Evolutionary conservation across 495 filamentous ascomycete genomes (phyloP), one percentile per base, ranked within the genome.

Genomic region (Podospora bellae-mahoneyi): DNA sequence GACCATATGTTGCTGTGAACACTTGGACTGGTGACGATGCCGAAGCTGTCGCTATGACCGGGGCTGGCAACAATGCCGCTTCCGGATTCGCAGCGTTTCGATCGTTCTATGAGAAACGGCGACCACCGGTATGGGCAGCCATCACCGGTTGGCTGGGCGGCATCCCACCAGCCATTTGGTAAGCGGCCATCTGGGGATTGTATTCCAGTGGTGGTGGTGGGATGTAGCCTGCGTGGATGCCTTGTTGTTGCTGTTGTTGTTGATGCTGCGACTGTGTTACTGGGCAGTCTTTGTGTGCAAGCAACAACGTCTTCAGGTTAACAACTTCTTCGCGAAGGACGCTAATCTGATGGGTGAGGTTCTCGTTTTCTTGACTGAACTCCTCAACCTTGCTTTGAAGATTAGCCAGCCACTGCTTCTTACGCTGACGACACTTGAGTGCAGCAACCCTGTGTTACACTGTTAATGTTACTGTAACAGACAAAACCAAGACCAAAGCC

Each of bases 381-480:
- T 97, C 80, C 75, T 99, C 95, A 32, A 98, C 95, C 78, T 99
- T 99, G 26, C 86, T 86, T 78, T 99, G 95, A 2, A 99, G 85
- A 75, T 97, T 99, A 18, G 92, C 91, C 58, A 99, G 87, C 95
- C 95, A 99, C 76, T 98, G 95, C 83, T 99, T 99, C 84, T 99
- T 99, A 5, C 95, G 89, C 77, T 99, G 95, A 65, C 95, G 90
- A 81, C 95, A 99, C 78, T 99, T 99, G 62, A 99, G 83, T 27
- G 95, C 95, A 53, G 95, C 95, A 71, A 99, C 92, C 76, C 95
- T 98, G 71, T 48, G 66, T 13, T 32, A 65, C 6, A 59, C 44
- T 44, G 64, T 54, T 58, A 68, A 60, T 20, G 26, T 19, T 20
- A 28, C 13, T 9, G 5, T 10, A 54, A 20, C 34, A 34, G 23